A percentile compares a stretch with the other conserved stretches of the same genome.
phyloP scores from a whole-genome alignment of 2,329 filamentous ascomycete genomes.

The Alternaria triticimaculans region DNA sequence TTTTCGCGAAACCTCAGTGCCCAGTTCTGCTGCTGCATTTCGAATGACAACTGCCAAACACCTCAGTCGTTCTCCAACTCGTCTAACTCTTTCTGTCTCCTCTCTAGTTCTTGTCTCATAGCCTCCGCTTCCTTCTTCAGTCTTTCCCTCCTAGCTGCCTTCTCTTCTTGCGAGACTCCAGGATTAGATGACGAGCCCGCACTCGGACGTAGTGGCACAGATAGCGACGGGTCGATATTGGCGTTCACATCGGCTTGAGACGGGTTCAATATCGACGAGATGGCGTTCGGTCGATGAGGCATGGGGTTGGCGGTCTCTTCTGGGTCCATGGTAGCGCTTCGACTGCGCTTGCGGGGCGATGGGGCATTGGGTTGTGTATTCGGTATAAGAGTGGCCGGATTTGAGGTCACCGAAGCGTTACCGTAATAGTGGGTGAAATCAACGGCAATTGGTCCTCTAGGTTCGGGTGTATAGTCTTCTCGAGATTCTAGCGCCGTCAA shows the following conservation, averaged over 20 bases:
- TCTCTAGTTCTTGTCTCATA: conserved; percentile 39
- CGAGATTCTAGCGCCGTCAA: conserved; percentile 35
- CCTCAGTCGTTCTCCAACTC: conserved; percentile 40
- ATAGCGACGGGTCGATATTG: conserved; percentile 44
- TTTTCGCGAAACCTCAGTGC: background rate
- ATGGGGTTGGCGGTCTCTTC: conserved; percentile 35
- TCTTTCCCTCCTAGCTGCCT: conserved; percentile 36
- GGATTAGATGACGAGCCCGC: conserved; percentile 28
- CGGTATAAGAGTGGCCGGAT: conserved; percentile 19
- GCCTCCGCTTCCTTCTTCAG: conserved; percentile 39
- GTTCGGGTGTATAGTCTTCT: conserved; percentile 35
- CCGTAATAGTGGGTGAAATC: conserved; percentile 48
- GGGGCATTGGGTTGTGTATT: conserved; percentile 26
- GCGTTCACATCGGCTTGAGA: conserved; percentile 26
- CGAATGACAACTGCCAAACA: background rate
- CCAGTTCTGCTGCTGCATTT: background rate
- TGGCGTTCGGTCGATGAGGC: conserved; percentile 42
- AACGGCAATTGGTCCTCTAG: conserved; percentile 41
- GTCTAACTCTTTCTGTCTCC: conserved; percentile 40
- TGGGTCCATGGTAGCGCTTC: conserved; percentile 41
- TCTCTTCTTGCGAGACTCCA: conserved; percentile 35
- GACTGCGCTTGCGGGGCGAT: conserved; percentile 45
- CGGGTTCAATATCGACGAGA: conserved; percentile 45
- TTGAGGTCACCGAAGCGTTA: conserved; percentile 22
- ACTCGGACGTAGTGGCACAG: conserved; percentile 26